phyloP scores from a whole-genome alignment of 202 grass and related monocot species.

The Setaria italica region DNA sequence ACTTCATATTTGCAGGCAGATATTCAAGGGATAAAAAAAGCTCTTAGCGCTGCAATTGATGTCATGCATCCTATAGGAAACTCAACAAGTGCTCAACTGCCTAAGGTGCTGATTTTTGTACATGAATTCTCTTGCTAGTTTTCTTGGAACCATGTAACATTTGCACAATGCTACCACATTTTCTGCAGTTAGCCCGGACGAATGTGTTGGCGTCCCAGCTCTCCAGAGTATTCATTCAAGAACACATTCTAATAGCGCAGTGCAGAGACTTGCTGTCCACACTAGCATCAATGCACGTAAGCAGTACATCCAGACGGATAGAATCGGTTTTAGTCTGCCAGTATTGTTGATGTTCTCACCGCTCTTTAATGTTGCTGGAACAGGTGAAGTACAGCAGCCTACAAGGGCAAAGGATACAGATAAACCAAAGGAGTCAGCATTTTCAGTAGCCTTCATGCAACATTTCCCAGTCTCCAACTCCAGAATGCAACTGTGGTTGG shows the following conservation, averaged over 20 bases:
- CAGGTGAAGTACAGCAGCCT: constrained; percentile 64
- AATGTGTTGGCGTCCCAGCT: constrained; percentile 1
- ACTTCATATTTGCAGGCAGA: constrained; percentile 56
- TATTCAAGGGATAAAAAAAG: constrained; percentile 56
- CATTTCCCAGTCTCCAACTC: neutral
- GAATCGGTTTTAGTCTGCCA: neutral
- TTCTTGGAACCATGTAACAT: neutral
- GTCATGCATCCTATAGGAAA: constrained; percentile 68
- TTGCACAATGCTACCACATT: neutral
- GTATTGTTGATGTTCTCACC: constrained; percentile 18
- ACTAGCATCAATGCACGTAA: constrained; percentile 66
- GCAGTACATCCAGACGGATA: neutral
- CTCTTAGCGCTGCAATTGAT: constrained; percentile 63
- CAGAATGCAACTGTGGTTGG: neutral
- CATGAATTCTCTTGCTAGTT: neutral
- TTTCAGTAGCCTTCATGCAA: neutral
- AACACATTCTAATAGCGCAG: constrained; percentile 58
- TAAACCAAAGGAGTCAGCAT: constrained; percentile 6
- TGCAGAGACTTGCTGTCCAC: constrained; percentile 71
- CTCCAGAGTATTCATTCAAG: constrained; percentile 50
- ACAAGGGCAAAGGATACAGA: constrained; percentile 60
- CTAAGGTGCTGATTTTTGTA: constrained; percentile 46
- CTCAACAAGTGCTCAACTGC: constrained; percentile 43
- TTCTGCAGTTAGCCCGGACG: too few relatives aligned
- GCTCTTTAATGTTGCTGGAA: constrained; percentile 24